Base-by-base conservation (phyloP, 345 rosid genomes). In the Sonneratia alba region DNA sequence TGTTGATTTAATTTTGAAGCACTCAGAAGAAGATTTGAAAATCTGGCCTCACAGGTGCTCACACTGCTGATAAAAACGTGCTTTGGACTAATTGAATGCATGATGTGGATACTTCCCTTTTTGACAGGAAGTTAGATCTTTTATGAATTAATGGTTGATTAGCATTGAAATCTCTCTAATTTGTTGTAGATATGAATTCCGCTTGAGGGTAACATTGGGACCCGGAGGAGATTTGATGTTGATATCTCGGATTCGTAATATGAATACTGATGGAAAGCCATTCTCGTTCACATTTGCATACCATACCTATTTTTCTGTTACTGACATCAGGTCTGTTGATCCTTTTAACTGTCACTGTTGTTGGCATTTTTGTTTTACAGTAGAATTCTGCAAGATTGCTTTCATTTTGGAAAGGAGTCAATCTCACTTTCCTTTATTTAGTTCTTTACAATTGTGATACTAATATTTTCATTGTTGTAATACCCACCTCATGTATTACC, bases 31-130 rank as follows among this genome's bases (percentile, higher is more conserved):
- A 13, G 98, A 88, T 67, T 57, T 77, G 66, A 91, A 89, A 81
- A 84, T 86, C 70, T 93, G 98, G 96, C 92, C 98, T 74, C 87
- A 91, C 74, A 91, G 90, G 97, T 89, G 76, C 77, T 73, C 59
- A 27, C 21, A 47, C 16, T 37, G 34, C 51, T 47, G 51, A 47
- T 47, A 27, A 40, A 40, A 40, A 40, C 43, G 9, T 40, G 43
- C 43, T 40, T 40, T 15, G 7, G 12, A 19, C 64, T 43, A 51
- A 13, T 40, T 51, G 49, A 13, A 51, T 53, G 64, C 69, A 67
- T 38, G 22, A 67, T 37, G 15, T 37, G 24, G 40, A 42, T 21
- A 43, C 16, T 43, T 2, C 7, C 32, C 36, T 11, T 42, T 43
- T 22, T 42, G 16, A 18, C 53, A 10, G 14, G 45, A 42, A 66